A percentile compares a stretch with the other conserved stretches of the same genome.
Conservation (phyloP, 73 alveolate species). For the Paraurostyla sp. region DNA sequence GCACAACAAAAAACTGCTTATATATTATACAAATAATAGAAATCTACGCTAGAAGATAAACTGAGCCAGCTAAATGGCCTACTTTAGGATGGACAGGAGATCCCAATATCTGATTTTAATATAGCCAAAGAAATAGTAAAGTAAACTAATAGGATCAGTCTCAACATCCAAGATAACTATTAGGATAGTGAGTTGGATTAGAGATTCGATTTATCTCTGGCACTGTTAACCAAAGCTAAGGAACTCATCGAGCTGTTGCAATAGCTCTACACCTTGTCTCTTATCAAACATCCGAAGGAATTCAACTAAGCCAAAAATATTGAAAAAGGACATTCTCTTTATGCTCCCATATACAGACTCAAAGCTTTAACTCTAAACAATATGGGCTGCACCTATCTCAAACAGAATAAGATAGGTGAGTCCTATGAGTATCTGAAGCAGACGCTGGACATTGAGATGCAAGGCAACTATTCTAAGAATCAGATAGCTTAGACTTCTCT, state of each 20-base stretch:
- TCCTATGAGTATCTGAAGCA: slow-evolving; percentile 7
- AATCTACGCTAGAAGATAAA: not conserved
- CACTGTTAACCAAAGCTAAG: slow-evolving; percentile 33
- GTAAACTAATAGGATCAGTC: not conserved
- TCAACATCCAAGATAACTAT: not conserved
- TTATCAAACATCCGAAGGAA: not conserved
- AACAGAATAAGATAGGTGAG: slow-evolving; percentile 2
- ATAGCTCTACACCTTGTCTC: not conserved
- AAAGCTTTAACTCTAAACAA: slow-evolving; percentile 48
- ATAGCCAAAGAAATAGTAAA: slow-evolving; percentile 15
- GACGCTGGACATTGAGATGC: slow-evolving; percentile 34
- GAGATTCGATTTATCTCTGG: slow-evolving; percentile 18
- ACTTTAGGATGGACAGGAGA: not conserved
- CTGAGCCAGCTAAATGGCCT: not conserved
- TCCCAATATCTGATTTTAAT: not conserved
- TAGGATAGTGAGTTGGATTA: not conserved
- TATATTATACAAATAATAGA: not conserved
- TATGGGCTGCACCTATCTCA: slow-evolving; percentile 44
- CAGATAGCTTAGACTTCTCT: slow-evolving; percentile 38
- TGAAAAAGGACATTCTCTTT: not conserved
- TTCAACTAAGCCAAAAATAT: not conserved
- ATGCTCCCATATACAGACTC: slow-evolving; percentile 6
- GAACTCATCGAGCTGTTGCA: slow-evolving; percentile 14
- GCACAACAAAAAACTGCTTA: not conserved
- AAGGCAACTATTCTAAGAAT: slow-evolving; percentile 40